Evolutionary conservation across 768 basidiomycete genomes (phyloP), one percentile per base, ranked within the genome.

Genomic region (Udeniomyces megalosporus): DNA sequence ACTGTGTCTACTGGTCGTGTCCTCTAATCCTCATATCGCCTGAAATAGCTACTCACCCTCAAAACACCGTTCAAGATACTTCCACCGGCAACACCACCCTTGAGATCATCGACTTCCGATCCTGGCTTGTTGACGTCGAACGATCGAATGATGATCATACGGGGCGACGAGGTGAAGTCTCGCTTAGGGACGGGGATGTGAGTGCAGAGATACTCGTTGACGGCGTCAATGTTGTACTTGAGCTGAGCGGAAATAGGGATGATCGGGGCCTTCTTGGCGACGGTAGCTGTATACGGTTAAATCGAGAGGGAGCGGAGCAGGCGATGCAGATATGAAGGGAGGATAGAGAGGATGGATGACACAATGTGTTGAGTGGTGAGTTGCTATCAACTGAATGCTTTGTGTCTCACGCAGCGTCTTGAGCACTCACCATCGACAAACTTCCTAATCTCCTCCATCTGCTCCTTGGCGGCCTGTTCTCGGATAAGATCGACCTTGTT

Each of bases 61-160:
- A 99, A 81, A 26, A 95, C 85, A 69, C 95, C 93, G 4, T 83
- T 87, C 66, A 99, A 80, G 71, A 97, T 93, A 12, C 86, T 90
- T 22, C 95, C 93, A 74, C 95, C 95, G 20, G 95, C 95, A 44
- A 97, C 95, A 70, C 95, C 95, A 62, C 93, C 93, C 76, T 96
- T 93, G 64, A 97, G 80, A 47, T 99, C 95, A 68, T 93, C 86
- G 3, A 97, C 91, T 71, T 91, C 90, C 3, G 92, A 83, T 71
- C 93, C 95, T 12, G 95, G 95, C 75, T 95, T 96, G 80, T 99
- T 99, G 73, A 99, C 93, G 73, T 99, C 95, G 76, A 97, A 99
- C 22, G 91, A 95, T 67, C 93, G 89, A 74, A 99, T 99, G 73
- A 97, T 92, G 72, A 97, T 97, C 67, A 99, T 84, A 35, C 85